Percentiles rank a stretch among this genome's conserved stretches.
Evolutionary conservation across 2,329 filamentous ascomycete species (phyloP).

Genomic region (Colletotrichum brevisporum): DNA sequence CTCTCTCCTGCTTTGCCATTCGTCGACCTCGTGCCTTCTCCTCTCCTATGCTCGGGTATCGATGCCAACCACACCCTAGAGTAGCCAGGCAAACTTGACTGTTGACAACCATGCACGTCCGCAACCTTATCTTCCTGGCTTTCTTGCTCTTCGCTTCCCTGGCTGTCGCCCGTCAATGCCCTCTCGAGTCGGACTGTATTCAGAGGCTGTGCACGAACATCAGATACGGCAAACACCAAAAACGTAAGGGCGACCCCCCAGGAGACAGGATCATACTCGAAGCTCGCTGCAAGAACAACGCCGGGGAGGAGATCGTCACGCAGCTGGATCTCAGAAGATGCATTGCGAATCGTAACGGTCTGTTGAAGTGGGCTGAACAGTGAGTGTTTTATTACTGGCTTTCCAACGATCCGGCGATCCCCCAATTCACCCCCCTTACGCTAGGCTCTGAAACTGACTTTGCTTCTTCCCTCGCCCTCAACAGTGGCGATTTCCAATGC

Average conservation of each 20-base stretch:
- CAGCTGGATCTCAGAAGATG: slow-evolving; percentile 7
- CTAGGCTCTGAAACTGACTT: background rate
- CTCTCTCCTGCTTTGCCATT: too few species aligned
- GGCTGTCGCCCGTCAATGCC: background rate
- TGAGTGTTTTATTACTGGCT: background rate
- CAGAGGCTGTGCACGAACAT: slow-evolving; percentile 1
- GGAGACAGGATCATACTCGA: background rate
- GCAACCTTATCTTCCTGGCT: background rate
- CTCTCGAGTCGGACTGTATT: slow-evolving; percentile 10
- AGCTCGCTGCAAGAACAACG: slow-evolving; percentile 7
- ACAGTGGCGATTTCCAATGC: background rate
- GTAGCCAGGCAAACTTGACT: too few species aligned
- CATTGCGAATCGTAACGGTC: slow-evolving; percentile 1
- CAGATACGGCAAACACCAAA: background rate
- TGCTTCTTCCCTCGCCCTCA: background rate
- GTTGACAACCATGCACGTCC: background rate
- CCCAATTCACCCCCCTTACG: background rate
- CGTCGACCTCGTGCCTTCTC: too few species aligned
- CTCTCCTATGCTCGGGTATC: too few species aligned
- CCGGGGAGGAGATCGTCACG: background rate
- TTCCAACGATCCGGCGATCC: background rate
- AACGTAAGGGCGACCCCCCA: background rate
- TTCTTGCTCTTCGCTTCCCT: background rate
- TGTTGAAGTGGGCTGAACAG: slow-evolving; percentile 5
- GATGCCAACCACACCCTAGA: too few species aligned